phyloP scores from a whole-genome alignment of 179 eudicot genomes.

The Beta corolliflora region DNA sequence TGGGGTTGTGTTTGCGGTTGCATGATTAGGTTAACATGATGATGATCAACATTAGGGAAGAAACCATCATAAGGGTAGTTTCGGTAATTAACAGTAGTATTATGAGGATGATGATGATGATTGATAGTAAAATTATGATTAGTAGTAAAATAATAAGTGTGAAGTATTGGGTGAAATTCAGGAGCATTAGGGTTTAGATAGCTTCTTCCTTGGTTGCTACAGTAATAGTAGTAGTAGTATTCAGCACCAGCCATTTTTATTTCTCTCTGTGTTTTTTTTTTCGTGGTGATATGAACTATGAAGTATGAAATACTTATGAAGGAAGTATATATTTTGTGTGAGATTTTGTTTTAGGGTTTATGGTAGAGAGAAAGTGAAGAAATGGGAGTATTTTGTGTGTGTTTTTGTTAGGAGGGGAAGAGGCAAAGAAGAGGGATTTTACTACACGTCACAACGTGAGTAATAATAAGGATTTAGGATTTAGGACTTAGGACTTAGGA shows the following conservation, averaged over 20 bases:
- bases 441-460: no score
- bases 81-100: background rate
- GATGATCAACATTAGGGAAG: background rate
- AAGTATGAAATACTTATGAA: no score
- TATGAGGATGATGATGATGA: background rate
- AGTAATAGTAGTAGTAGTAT: background rate
- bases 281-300: no score
- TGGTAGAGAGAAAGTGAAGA: no score
- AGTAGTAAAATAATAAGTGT: background rate
- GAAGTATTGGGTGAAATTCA: constrained; percentile 22
- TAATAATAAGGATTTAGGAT: no score
- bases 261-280: background rate
- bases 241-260: background rate
- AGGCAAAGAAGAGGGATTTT: no score
- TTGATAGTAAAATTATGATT: background rate
- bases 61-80: constrained; percentile 7
- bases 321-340: no score
- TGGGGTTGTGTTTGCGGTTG: background rate
- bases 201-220: background rate
- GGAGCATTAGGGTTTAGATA: constrained; percentile 28
- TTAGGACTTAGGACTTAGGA: no score
- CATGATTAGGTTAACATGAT: background rate
- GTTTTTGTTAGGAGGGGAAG: no score
- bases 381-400: no score
- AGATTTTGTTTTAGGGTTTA: no score